Percentiles rank a stretch among this genome's conserved stretches.
These are phyloP conservation scores for Daldinia sp. DNA, from an alignment of 2,329 filamentous ascomycete species.

Conservation along the genomic window DNA sequence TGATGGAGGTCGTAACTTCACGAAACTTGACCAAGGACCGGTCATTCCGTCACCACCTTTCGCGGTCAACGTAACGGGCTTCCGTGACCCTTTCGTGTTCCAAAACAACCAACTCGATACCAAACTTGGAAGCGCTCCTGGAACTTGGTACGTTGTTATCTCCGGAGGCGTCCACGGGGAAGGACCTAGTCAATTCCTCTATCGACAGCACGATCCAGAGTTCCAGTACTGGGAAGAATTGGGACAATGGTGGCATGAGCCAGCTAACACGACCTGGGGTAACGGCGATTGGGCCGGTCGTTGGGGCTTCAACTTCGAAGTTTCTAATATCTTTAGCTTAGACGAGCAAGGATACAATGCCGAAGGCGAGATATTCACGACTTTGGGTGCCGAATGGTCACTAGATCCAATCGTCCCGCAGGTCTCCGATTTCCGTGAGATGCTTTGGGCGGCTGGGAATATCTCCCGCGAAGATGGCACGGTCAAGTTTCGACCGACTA, in stretches of 20 bases:
- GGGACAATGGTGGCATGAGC: constrained; percentile 52
- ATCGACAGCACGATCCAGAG: constrained; percentile 48
- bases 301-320: constrained; percentile 57
- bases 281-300: constrained; percentile 48
- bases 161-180: constrained; percentile 51
- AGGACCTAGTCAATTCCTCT: constrained; percentile 52
- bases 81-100: constrained; percentile 54
- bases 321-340: constrained; percentile 53
- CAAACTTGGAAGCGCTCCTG: constrained; percentile 45
- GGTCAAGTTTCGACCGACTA: constrained; percentile 50
- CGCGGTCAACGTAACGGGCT: constrained; percentile 53
- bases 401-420: constrained; percentile 50
- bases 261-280: constrained; percentile 49
- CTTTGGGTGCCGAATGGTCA: constrained; percentile 55
- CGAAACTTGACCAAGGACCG: constrained; percentile 50
- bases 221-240: constrained; percentile 49
- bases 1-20: constrained; percentile 49
- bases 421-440: constrained; percentile 51
- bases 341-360: constrained; percentile 51
- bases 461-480: constrained; percentile 42
- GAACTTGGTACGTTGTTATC: constrained; percentile 51
- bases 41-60: constrained; percentile 51
- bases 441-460: constrained; percentile 53
- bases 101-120: constrained; percentile 50
- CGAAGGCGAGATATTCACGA: constrained; percentile 51